Percentiles rank a stretch among this genome's conserved stretches.
Evolutionary conservation across 2,329 filamentous ascomycete species (phyloP).

Genomic region (Chrysoporthe deuterocubensis): DNA sequence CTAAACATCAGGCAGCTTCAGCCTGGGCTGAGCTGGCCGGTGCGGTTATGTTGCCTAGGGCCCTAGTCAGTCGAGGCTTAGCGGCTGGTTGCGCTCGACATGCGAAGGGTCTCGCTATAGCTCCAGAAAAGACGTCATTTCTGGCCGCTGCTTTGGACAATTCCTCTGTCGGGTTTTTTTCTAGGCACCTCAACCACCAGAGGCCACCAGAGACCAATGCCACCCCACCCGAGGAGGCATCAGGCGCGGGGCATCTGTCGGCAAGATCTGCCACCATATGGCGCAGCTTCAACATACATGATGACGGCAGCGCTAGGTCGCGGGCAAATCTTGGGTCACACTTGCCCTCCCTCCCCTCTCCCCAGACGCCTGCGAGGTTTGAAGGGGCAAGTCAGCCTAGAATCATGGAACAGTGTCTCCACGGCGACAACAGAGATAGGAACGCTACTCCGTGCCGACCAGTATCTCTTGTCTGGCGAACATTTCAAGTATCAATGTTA

Average conservation of each 20-base stretch:
- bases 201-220: not conserved
- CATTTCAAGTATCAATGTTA: not conserved
- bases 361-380: not conserved
- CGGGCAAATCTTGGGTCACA: not conserved
- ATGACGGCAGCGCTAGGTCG: constrained; percentile 7
- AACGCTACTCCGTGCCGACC: not conserved
- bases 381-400: not conserved
- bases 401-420: not conserved
- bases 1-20: constrained; percentile 29
- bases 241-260: constrained; percentile 4
- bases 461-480: too few relatives aligned
- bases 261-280: not conserved
- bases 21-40: constrained; percentile 34
- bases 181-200: not conserved
- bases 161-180: not conserved
- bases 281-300: not conserved
- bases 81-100: constrained; percentile 9
- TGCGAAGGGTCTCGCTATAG: not conserved
- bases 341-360: not conserved
- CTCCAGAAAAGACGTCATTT: not conserved
- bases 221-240: not conserved
- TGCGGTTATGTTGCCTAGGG: constrained; percentile 26
- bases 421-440: not conserved
- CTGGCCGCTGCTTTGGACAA: not conserved
- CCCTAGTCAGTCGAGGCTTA: not conserved